phyloP scores from a whole-genome alignment of 345 rosid genomes.

The Adansonia digitata region DNA sequence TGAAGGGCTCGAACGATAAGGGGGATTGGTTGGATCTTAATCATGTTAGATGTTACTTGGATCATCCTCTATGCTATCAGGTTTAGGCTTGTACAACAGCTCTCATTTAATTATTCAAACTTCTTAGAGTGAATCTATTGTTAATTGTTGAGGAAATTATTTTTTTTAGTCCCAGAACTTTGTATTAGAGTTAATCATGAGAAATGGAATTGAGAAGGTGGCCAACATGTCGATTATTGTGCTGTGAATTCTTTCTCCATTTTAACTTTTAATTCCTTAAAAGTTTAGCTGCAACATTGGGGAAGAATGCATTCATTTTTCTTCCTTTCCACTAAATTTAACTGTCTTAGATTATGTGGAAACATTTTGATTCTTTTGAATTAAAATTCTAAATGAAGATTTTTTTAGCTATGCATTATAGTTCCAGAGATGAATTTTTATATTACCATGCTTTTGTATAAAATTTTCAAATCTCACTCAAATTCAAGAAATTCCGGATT shows the following conservation, averaged over 20 bases:
- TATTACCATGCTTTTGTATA: not conserved
- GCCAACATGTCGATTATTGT: not conserved
- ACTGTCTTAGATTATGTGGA: not conserved
- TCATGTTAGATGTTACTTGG: not conserved
- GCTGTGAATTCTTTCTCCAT: not conserved
- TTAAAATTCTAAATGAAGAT: not conserved
- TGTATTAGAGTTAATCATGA: conserved; percentile 2
- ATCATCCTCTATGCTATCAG: not conserved
- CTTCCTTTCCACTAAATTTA: not conserved
- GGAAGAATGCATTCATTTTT: not conserved
- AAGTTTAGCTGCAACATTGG: not conserved
- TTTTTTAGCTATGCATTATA: not conserved
- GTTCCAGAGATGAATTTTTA: not conserved
- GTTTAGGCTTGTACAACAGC: not conserved
- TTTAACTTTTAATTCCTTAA: not conserved
- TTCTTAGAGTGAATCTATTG: not conserved
- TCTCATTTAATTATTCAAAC: not conserved
- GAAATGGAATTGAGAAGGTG: not conserved
- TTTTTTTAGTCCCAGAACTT: not conserved
- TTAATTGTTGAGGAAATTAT: not conserved
- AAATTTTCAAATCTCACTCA: not conserved
- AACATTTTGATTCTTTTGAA: not conserved
- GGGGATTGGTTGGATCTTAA: not conserved
- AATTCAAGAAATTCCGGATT: not conserved
- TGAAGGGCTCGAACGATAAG: not conserved